Evolutionary conservation across 768 basidiomycete genomes (phyloP), one percentile per base, ranked within the genome.

Genomic region (Panellus pusillus): DNA sequence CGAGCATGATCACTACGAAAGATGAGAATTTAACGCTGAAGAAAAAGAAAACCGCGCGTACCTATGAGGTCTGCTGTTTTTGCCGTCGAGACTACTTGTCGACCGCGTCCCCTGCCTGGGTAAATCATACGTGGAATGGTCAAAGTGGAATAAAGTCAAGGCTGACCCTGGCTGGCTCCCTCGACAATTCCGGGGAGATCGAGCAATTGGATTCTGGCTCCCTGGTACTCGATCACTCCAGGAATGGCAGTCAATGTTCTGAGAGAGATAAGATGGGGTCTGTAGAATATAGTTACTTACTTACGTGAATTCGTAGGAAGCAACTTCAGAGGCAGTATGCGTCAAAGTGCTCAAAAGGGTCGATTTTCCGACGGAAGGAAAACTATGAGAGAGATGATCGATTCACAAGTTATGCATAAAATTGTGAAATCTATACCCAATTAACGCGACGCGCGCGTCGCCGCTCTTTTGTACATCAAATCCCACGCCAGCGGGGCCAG

Each of bases 131-230:
- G 27, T 27, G 15, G 28, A 20, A 17, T 41, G 24, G 24, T 24
- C 24, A 28, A 52, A 8, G 32, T 31, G 12, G 29, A n/a, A 36
- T 17, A 29, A 28, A 14, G 40, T 19, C 5, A 20, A 40, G 12
- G 52, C 55, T 43, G 17, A 68, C 86, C 87, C 75, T 91, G 87
- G 64, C 89, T 91, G 17, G 92, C 92, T 13, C 92, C 92, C 70
- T 94, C 92, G 8, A 98, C 93, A 61, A 98, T 98, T 70, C 95
- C 95, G 2, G 95, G 95, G 29, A 98, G 74, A 81, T 98, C 95
- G 14, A 98, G 81, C 40, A 98, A 79, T 67, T 99, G 97, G 52
- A 98, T 94, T 39, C 92, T 81, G 36, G 79, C 80, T 27, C 97
- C 97, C 68, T 96, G 86, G 68, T 98, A 91, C 65, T 98, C 95